Percentiles rank a stretch among this genome's conserved stretches.
These are phyloP conservation scores for Myochromella boudieri DNA, from an alignment of 768 basidiomycete genomes.

Conservation along the genomic window DNA sequence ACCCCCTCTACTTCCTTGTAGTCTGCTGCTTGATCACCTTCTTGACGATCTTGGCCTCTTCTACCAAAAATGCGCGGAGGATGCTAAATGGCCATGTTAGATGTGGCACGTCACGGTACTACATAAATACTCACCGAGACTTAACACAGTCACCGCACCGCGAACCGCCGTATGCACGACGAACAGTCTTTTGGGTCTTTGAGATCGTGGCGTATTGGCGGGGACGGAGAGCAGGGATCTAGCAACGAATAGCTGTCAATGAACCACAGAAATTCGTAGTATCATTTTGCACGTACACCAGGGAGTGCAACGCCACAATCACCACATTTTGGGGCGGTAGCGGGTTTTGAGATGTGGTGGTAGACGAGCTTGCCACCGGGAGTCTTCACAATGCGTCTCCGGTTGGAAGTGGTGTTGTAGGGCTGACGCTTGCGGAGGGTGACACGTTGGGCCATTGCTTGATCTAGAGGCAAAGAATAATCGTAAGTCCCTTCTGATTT, in stretches of 20 bases:
- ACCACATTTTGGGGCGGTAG: slow-evolving; percentile 93
- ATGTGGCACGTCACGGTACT: slow-evolving; percentile 4
- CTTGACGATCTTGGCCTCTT: slow-evolving; percentile 99
- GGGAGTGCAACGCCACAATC: slow-evolving; percentile 94
- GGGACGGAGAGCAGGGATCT: slow-evolving; percentile 96
- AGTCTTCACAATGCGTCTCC: slow-evolving; percentile 94
- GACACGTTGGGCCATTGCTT: slow-evolving; percentile 94
- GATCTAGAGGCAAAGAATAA: slow-evolving; percentile 18
- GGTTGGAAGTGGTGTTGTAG: slow-evolving; percentile 98
- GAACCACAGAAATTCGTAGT: background rate
- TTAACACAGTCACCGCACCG: slow-evolving; percentile 95
- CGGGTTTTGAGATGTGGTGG: slow-evolving; percentile 96
- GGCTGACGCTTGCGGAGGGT: slow-evolving; percentile 98
- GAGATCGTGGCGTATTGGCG: slow-evolving; percentile 94
- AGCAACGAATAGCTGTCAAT: background rate
- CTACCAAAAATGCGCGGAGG: slow-evolving; percentile 96
- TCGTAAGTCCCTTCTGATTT: no score
- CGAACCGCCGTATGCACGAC: slow-evolving; percentile 95
- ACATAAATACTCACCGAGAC: slow-evolving; percentile 65
- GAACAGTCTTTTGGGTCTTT: slow-evolving; percentile 96
- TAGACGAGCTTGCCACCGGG: slow-evolving; percentile 98
- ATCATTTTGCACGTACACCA: slow-evolving; percentile 88
- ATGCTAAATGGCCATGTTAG: slow-evolving; percentile 54
- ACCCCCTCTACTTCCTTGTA: slow-evolving; percentile 39
- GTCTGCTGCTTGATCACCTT: slow-evolving; percentile 91